Percentiles rank a stretch among this genome's conserved stretches.
phyloP scores from a whole-genome alignment of 345 rosid genomes.

The Pelargonium nanum region DNA sequence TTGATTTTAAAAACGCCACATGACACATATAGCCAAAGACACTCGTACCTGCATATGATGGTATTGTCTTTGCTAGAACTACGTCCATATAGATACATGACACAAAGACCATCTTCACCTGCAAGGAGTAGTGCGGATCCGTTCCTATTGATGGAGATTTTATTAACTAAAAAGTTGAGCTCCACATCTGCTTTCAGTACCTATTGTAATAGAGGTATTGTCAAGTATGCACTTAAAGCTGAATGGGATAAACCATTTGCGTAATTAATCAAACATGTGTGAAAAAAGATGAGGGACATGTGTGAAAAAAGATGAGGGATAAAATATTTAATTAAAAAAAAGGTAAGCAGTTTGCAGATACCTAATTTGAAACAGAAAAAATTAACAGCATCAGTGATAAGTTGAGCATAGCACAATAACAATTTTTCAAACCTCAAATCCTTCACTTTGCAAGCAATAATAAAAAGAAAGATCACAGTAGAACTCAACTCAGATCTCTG shows the following conservation, averaged over 20 bases:
- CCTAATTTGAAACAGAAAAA: not conserved
- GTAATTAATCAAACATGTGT: not conserved
- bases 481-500: not conserved
- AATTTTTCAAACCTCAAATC: not conserved
- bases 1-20: not conserved
- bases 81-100: slow-evolving; percentile 70
- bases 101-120: no score
- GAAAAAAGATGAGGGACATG: no score
- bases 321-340: no score
- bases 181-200: slow-evolving; percentile 54
- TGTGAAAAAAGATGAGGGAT: no score
- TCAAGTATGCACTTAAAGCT: not conserved
- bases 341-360: not conserved
- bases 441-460: not conserved
- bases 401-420: not conserved
- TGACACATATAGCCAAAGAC: not conserved
- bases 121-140: slow-evolving; percentile 69
- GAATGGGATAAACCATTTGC: not conserved
- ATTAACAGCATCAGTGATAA: not conserved
- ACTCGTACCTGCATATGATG: slow-evolving; percentile 63
- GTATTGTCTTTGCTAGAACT: slow-evolving; percentile 39
- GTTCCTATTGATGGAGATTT: slow-evolving; percentile 65
- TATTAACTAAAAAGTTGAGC: slow-evolving; percentile 42
- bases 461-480: not conserved
- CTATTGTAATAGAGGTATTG: slow-evolving; percentile 19